Base-by-base conservation (phyloP, 345 rosid species). In the Luvunga scandens region DNA sequence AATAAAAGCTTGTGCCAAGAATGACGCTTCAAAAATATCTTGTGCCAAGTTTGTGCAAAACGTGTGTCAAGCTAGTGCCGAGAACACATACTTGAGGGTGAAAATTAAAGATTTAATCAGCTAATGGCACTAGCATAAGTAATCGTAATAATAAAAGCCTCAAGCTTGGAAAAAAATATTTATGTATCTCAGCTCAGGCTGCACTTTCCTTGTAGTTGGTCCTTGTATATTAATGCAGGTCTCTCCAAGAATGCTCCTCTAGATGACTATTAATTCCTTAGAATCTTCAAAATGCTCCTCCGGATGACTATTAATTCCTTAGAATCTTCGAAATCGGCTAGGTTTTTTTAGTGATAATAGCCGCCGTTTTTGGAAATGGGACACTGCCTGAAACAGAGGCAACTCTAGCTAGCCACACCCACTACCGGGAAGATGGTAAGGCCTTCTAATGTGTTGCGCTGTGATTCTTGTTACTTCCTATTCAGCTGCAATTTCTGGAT, bases 371-470 rank as follows among this genome's bases (percentile, higher is more conserved):
- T 33, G 99, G 98, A 56, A 94, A 93, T 24, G 99, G 98, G 34
- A 97, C 94, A 60, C 85, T 97, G 22, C 99, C 98, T 8, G 99
- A 94, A 90, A 94, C 94, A 74, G 85, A 96, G 99, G 98, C 98
- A 79, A 97, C 97, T 82, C 83, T 97, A 74, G 50, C 18, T 45
- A 45, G 98, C 96, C 75, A 97, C 99, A 71, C 99, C 97, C 45
- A 96, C 97, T 34, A 88, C 98, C 0, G 98, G 99, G 81, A 94
- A 97, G 90, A 94, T 94, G 99, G 80, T 89, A 24, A 85, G 99
- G 98, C 79, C 92, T 91, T 39, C 4, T 90, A 22, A 84, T 97
- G 92, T 97, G 99, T 77, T 93, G 91, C 66, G 62, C 85, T 38
- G 97, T 91, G 36, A 91, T 91, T 72, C 78, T 88, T 71, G 78